Base-by-base conservation (phyloP, 768 basidiomycete genomes). In the Serendipita sp. region DNA sequence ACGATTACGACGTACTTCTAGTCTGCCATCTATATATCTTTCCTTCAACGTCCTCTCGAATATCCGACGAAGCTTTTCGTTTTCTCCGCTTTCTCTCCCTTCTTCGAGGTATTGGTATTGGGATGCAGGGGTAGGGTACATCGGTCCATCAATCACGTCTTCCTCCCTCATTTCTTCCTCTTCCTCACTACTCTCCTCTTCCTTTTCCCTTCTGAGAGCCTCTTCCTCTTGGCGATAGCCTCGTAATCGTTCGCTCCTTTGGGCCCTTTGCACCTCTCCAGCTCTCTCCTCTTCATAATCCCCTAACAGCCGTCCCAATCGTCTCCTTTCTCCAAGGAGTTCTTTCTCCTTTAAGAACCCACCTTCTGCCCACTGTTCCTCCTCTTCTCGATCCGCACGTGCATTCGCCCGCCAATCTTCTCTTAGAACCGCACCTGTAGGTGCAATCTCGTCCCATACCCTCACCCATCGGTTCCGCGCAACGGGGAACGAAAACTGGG, bases 271-370 rank as follows among this genome's bases (percentile, higher is more conserved):
- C 30, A 84, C 77, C 70, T 89, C 84, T 0, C 81, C 83, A 71
- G 83, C 84, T 66, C 90, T 78, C 71, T 89, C 89, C 69, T 88
- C 89, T 69, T 90, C 89, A 69, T 88, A 90, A 3, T 78, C 82
- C 2, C 81, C 83, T 7, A 92, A 74, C 7, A 92, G 74, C 3
- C 71, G 71, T 1, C 83, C 89, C 32, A 67, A 46, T 15, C 47
- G 44, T 13, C 10, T n/a, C 16, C 90, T 73, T 67, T 86, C 88
- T 44, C 88, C 88, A 10, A 91, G 80, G 66, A 84, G 81, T 67
- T 81, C 80, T 28, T 72, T 73, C 11, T 64, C 86, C 35, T 75
- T 73, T 65, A 91, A 69, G 71, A 92, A 90, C 18, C 78, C 75
- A 16, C 72, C 77, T 63, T 82, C 76, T 3, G 76, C 88, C 89